A percentile compares a stretch with the other conserved stretches of the same genome.
Conservation (phyloP, 2,329 filamentous ascomycete genomes). For the Talaromyces marneffei region DNA sequence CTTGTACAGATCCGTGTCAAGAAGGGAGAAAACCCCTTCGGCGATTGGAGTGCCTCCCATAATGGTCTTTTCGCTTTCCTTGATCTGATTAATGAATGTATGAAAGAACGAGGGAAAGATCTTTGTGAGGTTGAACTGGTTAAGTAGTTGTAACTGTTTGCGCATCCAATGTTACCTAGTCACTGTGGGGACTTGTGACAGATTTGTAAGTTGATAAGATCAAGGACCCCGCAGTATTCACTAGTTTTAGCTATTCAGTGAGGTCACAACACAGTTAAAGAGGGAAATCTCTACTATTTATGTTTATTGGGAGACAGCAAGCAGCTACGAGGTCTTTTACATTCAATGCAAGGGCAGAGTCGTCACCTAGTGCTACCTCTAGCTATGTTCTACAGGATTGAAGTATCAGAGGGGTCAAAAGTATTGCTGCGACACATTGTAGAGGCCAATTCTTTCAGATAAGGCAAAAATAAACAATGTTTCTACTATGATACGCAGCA, state of each 20-base stretch:
- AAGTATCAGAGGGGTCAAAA: not conserved
- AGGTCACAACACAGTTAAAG: not conserved
- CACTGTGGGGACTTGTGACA: conserved; percentile 6
- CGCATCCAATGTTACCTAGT: conserved; percentile 5
- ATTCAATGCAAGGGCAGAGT: not conserved
- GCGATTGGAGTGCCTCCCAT: conserved; percentile 30
- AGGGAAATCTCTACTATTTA: not conserved
- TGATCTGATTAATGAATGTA: not conserved
- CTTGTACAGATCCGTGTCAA: conserved; percentile 88
- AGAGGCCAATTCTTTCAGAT: not conserved
- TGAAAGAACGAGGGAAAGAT: not conserved
- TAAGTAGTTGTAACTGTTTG: not conserved
- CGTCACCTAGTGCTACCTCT: not conserved
- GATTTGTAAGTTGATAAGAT: conserved; percentile 1
- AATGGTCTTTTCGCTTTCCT: not conserved
- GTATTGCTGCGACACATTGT: not conserved
- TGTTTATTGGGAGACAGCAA: not conserved
- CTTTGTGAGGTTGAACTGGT: not conserved
- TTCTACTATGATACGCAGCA: not conserved
- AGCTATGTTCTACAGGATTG: not conserved
- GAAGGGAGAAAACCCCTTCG: conserved; percentile 73
- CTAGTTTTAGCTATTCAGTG: not conserved
- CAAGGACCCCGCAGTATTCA: not conserved
- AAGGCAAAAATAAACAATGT: not conserved
- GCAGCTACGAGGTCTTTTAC: not conserved